A percentile compares a stretch with the other conserved stretches of the same genome.
Conservation (phyloP, 2,329 filamentous ascomycete genomes). For the Stromatinia cepivora region DNA sequence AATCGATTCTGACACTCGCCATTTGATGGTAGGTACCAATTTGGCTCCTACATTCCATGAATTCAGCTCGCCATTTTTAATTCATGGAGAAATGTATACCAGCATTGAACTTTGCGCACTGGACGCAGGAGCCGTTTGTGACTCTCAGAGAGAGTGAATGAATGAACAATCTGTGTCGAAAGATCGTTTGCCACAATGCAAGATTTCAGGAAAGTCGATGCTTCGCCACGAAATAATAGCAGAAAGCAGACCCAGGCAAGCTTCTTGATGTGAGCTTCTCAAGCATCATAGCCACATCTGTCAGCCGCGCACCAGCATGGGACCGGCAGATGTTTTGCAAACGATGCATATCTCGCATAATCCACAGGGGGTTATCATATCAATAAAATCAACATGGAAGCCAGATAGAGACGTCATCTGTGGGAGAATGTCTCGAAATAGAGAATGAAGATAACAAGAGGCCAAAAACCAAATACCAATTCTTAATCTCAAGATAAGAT, state of each 20-base stretch:
- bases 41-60: background rate
- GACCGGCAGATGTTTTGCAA: conserved; percentile 5
- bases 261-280: background rate
- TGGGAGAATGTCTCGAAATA: background rate
- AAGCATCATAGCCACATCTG: background rate
- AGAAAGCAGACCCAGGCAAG: background rate
- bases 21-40: background rate
- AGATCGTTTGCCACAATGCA: background rate
- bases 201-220: too few species aligned
- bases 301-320: conserved; percentile 1
- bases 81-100: background rate
- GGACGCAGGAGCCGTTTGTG: background rate
- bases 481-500: conserved; percentile 4
- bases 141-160: too few species aligned
- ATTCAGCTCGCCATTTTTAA: background rate
- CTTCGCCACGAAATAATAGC: background rate
- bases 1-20: background rate
- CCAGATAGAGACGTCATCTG: background rate
- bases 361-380: background rate
- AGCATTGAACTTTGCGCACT: background rate
- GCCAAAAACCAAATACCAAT: background rate
- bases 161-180: background rate
- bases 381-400: background rate
- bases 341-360: conserved; percentile 9
- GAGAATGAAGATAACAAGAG: background rate